Percentiles rank a stretch among this genome's conserved stretches.
Evolutionary conservation across 2,329 filamentous ascomycete genomes (phyloP).

Genomic region (Periconia digitata): DNA sequence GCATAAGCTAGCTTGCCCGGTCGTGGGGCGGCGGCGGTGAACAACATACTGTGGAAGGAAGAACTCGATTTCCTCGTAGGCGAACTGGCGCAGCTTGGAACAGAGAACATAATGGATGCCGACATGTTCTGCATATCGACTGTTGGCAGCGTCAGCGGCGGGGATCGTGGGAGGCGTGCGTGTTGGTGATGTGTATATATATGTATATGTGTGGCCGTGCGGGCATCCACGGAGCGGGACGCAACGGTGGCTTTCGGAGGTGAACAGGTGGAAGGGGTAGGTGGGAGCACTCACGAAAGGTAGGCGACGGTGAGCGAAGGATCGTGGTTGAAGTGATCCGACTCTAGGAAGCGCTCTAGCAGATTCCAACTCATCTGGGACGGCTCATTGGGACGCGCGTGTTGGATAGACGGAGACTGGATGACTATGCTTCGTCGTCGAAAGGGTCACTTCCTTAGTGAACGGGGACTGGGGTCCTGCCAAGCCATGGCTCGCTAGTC

Average conservation of each 20-base stretch:
- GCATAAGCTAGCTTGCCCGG: constrained; percentile 45
- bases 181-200: background rate
- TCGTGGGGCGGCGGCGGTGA: constrained; percentile 3
- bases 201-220: constrained; percentile 13
- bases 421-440: too few relatives aligned
- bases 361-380: constrained; percentile 70
- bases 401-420: background rate
- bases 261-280: background rate
- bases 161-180: constrained; percentile 3
- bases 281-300: constrained; percentile 68
- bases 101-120: constrained; percentile 88
- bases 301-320: constrained; percentile 87
- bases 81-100: constrained; percentile 84
- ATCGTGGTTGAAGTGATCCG: constrained; percentile 90
- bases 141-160: constrained; percentile 43
- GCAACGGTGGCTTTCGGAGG: constrained; percentile 28
- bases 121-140: constrained; percentile 85
- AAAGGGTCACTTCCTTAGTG: too few relatives aligned
- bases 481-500: too few relatives aligned
- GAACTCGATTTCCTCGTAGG: constrained; percentile 91
- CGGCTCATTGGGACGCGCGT: constrained; percentile 42
- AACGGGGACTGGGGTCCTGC: background rate
- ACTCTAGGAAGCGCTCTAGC: constrained; percentile 87
- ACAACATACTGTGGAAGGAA: constrained; percentile 67
- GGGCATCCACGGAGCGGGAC: constrained; percentile 15